Evolutionary conservation across 2,329 filamentous ascomycete genomes (phyloP), one percentile per base, ranked within the genome.

Genomic region (Escovopsis sp.): DNA sequence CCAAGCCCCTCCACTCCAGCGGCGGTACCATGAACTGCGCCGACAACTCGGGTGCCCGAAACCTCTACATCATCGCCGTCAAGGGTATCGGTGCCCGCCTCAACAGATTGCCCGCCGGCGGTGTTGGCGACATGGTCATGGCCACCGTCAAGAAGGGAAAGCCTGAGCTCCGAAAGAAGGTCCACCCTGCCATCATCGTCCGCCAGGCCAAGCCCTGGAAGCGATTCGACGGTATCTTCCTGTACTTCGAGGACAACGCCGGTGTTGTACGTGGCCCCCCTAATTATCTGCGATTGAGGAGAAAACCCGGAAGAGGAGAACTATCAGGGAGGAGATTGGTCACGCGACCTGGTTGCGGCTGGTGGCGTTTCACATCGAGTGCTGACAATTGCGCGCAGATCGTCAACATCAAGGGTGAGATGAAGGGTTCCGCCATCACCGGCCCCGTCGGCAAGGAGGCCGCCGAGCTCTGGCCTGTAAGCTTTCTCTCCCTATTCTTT

Each of bases 111-210:
- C 89, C 89, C 58, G 89, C 91, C 62, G 91, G 85, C 58, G 91
- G 91, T 79, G 89, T 95, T 60, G 91, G 91, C 62, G 91, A 96
- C 77, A 96, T 96, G 91, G 91, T 96, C 66, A 96, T 98, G 88
- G 89, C 89, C 56, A 96, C 91, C 56, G 91, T 96, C 74, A 96
- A 98, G 86, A 96, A 98, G 85, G 91, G 93, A 74, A 98, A 98
- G 86, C 93, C 93, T 53, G 93, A 98, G 74, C 77, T 98, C 65
- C 80, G 93, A 72, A 98, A 98, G 85, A 98, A 98, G 85, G 91
- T 98, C 70, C 94, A 98, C 87, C 91, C 91, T 59, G 91, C 91
- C 63, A 89, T 98, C 66, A 91, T 98, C 65, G 89, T 96, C 67
- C 78, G 91, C 69, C 91, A 96, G 77, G 85, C 83, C 75, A 98